Conservation (phyloP, 495 filamentous ascomycete species). For the Hypoxylon rickii region DNA sequence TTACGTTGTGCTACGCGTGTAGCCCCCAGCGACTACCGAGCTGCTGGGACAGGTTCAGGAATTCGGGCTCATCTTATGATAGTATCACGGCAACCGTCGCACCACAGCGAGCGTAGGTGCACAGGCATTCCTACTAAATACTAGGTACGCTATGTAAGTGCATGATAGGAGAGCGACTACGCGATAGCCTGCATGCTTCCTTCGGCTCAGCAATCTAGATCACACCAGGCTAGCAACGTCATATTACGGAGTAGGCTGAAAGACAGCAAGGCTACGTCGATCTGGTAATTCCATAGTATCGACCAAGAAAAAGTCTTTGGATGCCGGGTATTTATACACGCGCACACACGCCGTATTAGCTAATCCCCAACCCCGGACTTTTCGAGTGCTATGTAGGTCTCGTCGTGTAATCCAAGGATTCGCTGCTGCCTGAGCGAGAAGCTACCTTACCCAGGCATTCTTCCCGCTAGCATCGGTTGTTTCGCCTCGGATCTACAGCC, state of each 20-base stretch:
- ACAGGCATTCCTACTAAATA: no score
- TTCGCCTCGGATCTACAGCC: conserved; percentile 24
- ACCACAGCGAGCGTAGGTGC: no score
- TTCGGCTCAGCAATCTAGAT: background rate
- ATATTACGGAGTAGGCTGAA: background rate
- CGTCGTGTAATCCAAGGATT: background rate
- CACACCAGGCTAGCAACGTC: background rate
- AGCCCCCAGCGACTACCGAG: background rate
- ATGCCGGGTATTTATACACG: background rate
- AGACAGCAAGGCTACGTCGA: background rate
- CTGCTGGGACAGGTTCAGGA: background rate
- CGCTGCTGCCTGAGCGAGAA: conserved; percentile 20
- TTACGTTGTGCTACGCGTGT: background rate
- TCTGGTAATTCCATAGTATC: no score
- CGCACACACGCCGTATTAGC: background rate
- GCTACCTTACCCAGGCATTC: background rate
- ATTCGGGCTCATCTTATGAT: conserved; percentile 1
- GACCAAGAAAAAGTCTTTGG: no score
- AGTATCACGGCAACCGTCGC: conserved; percentile 11
- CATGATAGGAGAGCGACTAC: no score
- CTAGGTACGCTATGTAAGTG: no score
- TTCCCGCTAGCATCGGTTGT: conserved; percentile 14
- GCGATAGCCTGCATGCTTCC: no score
- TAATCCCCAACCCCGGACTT: background rate
- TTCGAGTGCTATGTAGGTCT: background rate